phyloP scores from a whole-genome alignment of 2,329 filamentous ascomycete genomes.

The Cladosporium austrohemisphaericum region DNA sequence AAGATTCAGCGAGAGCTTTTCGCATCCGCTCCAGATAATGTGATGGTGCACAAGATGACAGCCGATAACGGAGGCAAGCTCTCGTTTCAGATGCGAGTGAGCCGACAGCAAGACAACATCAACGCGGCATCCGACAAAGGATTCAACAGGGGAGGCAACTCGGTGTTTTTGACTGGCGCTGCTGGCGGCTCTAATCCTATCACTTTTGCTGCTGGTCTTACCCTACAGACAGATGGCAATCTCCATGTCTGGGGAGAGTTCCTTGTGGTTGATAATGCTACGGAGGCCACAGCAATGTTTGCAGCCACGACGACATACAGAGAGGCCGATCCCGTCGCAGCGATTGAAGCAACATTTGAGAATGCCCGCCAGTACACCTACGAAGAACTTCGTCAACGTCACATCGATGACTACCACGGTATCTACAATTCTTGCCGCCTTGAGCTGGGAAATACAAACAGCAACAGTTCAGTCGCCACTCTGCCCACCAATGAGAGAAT shows the following conservation, averaged over 20 bases:
- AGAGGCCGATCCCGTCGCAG: constrained; percentile 58
- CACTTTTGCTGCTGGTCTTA: constrained; percentile 6
- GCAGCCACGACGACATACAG: constrained; percentile 35
- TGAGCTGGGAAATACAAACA: neutral
- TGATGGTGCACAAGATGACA: constrained; percentile 5
- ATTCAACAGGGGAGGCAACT: constrained; percentile 3
- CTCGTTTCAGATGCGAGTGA: constrained; percentile 9
- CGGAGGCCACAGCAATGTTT: neutral
- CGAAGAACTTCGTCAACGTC: constrained; percentile 10
- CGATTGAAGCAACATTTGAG: constrained; percentile 53
- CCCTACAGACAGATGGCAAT: constrained; percentile 5
- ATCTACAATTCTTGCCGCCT: constrained; percentile 10
- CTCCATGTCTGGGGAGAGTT: constrained; percentile 12
- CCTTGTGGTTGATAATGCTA: constrained; percentile 11
- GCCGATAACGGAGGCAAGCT: constrained; percentile 2
- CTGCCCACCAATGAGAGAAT: constrained; percentile 59
- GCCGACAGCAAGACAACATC: constrained; percentile 8
- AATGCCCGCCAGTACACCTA: constrained; percentile 2
- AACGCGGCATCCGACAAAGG: constrained; percentile 12
- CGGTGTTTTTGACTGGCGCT: constrained; percentile 9
- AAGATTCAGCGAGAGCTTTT: constrained; percentile 5
- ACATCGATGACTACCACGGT: constrained; percentile 3
- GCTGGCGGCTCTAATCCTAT: constrained; percentile 9
- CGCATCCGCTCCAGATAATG: constrained; percentile 4
- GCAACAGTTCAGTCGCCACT: constrained; percentile 39